Evolutionary conservation across 129 eudicot species (phyloP), one percentile per base, ranked within the genome.

Genomic region (Pulicaria dysenterica): DNA sequence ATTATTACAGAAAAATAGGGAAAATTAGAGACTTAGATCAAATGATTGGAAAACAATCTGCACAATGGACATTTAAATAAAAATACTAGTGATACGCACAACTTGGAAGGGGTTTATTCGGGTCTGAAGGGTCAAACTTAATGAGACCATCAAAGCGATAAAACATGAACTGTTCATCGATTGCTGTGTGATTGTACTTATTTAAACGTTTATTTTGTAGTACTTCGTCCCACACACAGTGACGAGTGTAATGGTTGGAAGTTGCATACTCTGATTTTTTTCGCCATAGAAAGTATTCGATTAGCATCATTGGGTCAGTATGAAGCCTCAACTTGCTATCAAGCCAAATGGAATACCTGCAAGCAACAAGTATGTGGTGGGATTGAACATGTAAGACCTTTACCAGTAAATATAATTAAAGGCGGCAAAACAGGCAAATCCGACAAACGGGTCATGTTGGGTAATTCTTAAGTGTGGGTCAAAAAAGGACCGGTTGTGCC

Each of bases 201-300:
- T 92, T 89, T 71, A 92, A 87, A 75, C 85, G 89, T 76, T 92
- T 92, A 78, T 92, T 92, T 80, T 92, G 98, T 76, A 85, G 91
- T 50, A 92, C 96, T 80, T 92, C 98, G 11, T 92, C 98, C 96
- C 96, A 92, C 50, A 92, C 96, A 85, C 96, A 92, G 59, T 92
- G 98, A 36, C 98, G 96, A 57, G 87, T 81, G 67, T 92, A 92
- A 78, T 92, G 98, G 55, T 87, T 89, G 11, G 98, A 92, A 69
- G 89, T 89, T 3, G 96, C 96, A 67, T 81, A 92, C 73, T 92
- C 98, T 48, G 98, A 87, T 53, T 67, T 67, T 5, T 69, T 69
- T 77, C 90, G 82, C 98, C 98, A 92, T 76, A 92, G 58, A 73
- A 92, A 92, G 75, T 87, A 80, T 73, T 89, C 98, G 24, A 92